Percentiles rank a stretch among this genome's conserved stretches.
These are phyloP conservation scores for Phyllostachys edulis DNA, from an alignment of 176 grass and related monocot species.

Conservation along the genomic window DNA sequence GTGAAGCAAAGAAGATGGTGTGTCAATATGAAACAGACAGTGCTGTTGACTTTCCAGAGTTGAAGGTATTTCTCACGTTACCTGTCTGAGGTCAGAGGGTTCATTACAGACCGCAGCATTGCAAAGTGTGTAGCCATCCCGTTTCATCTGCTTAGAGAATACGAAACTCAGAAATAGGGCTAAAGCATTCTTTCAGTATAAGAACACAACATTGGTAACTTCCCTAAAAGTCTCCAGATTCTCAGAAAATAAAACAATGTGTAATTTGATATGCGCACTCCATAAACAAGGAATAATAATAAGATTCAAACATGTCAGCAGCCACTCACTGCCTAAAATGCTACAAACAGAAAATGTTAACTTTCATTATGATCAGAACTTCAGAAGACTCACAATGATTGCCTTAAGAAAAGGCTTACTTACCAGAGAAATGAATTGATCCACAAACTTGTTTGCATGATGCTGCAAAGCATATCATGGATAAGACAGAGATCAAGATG, in stretches of 20 bases:
- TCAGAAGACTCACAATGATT: background rate
- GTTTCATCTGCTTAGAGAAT: constrained; percentile 51
- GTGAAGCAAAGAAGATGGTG: background rate
- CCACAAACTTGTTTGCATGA: constrained; percentile 53
- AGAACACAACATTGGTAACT: background rate
- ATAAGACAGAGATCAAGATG: constrained; percentile 18
- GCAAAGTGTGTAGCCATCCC: constrained; percentile 48
- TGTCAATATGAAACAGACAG: background rate
- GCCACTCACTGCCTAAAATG: background rate
- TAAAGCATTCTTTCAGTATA: background rate
- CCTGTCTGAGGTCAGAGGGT: constrained; percentile 22
- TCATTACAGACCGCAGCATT: background rate
- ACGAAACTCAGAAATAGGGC: background rate
- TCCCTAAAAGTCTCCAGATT: background rate
- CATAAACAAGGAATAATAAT: background rate
- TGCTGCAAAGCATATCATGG: constrained; percentile 40
- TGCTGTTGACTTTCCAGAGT: background rate
- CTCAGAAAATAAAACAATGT: background rate
- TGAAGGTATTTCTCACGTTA: background rate
- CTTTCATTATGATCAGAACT: background rate
- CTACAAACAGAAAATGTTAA: background rate
- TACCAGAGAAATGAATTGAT: constrained; percentile 59
- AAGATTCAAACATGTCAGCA: background rate
- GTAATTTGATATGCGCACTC: background rate
- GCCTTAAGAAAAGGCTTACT: constrained; percentile 9